Evolutionary conservation across 768 basidiomycete genomes (phyloP).

Genomic region (Kockovaella imperatae): DNA sequence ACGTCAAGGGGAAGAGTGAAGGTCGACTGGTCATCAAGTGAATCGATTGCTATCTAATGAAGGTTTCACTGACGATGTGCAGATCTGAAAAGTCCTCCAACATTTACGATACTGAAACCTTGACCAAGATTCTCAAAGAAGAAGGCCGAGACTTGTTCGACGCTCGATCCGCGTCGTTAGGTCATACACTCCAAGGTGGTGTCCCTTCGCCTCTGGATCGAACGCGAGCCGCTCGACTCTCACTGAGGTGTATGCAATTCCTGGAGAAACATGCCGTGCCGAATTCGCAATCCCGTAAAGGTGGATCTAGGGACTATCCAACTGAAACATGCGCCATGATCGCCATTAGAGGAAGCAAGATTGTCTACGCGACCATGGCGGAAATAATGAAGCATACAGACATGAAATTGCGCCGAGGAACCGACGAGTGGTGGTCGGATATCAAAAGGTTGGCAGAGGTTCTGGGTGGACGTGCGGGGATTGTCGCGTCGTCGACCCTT

Average conservation of each 20-base stretch:
- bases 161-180: conserved; percentile 87
- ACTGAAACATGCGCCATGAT: conserved; percentile 65
- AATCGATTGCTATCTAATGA: conserved; percentile 27
- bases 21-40: conserved; percentile 88
- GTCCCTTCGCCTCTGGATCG: conserved; percentile 93
- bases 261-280: conserved; percentile 70
- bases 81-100: conserved; percentile 80
- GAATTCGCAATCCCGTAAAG: conserved; percentile 47
- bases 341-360: conserved; percentile 72
- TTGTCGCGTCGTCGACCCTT: conserved; percentile 10
- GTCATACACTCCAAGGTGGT: conserved; percentile 94
- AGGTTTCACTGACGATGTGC: neutral
- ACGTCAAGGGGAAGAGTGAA: conserved; percentile 80
- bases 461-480: conserved; percentile 50
- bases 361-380: conserved; percentile 74
- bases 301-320: conserved; percentile 29
- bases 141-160: conserved; percentile 91
- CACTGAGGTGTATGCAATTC: conserved; percentile 89
- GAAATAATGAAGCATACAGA: conserved; percentile 83
- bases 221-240: conserved; percentile 77
- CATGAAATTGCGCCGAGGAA: conserved; percentile 79
- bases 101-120: conserved; percentile 83
- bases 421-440: conserved; percentile 66
- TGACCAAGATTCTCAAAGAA: conserved; percentile 89
- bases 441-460: conserved; percentile 65